A percentile compares a stretch with the other conserved stretches of the same genome.
Evolutionary conservation across 768 basidiomycete species (phyloP).

Genomic region (Termitomyces sp.): DNA sequence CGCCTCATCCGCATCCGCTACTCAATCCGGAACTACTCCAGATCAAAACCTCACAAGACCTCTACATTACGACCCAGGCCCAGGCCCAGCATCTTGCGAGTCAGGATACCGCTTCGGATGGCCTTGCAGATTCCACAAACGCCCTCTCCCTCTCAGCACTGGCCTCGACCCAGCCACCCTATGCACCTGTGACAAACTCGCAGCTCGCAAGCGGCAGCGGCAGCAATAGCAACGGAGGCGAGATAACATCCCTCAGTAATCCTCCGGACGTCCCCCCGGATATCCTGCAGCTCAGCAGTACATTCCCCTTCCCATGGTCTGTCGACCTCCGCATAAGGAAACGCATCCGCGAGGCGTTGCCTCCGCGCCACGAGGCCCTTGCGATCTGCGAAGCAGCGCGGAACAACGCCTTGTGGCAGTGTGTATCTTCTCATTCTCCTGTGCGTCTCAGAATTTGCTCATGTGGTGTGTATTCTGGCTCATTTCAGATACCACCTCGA

Average conservation of each 20-base stretch:
- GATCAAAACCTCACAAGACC: slow-evolving; percentile 64
- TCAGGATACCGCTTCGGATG: slow-evolving; percentile 3
- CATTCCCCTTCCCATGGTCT: slow-evolving; percentile 67
- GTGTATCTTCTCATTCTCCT: slow-evolving; percentile 22
- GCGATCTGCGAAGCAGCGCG: slow-evolving; percentile 59
- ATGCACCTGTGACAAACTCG: slow-evolving; percentile 2
- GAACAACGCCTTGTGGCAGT: slow-evolving; percentile 72
- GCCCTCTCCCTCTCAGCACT: slow-evolving; percentile 5
- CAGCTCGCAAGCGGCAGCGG: not conserved
- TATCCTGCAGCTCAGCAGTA: slow-evolving; percentile 54
- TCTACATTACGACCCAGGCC: slow-evolving; percentile 35
- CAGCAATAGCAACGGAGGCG: slow-evolving; percentile 4
- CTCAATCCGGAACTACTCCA: slow-evolving; percentile 51
- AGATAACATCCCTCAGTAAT: not conserved
- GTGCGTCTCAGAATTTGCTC: slow-evolving; percentile 1
- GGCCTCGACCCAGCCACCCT: slow-evolving; percentile 9
- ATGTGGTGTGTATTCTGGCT: slow-evolving; percentile 2
- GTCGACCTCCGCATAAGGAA: slow-evolving; percentile 59
- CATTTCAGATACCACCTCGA: slow-evolving; percentile 57
- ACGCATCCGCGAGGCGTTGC: slow-evolving; percentile 58
- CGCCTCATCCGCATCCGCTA: slow-evolving; percentile 46
- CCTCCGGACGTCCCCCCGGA: slow-evolving; percentile 39
- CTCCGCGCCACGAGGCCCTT: slow-evolving; percentile 51
- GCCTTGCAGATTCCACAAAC: slow-evolving; percentile 6
- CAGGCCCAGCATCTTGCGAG: not conserved